A percentile compares a stretch with the other conserved stretches of the same genome.
Evolutionary conservation across 164 flowering plant species (phyloP).

Genomic region (Chloranthus sessilifolius): DNA sequence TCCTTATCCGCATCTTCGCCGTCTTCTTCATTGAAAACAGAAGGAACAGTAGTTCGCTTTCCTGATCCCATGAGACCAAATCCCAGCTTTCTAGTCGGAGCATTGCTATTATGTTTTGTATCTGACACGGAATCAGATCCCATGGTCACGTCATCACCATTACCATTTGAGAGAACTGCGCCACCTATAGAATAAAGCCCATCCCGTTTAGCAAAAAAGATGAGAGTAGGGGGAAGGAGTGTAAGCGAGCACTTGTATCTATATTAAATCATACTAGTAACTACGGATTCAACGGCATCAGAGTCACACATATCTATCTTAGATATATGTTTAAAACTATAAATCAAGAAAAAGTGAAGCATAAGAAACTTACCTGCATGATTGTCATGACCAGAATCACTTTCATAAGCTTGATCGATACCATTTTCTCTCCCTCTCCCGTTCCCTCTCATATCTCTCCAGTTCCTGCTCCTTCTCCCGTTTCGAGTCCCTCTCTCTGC

Average conservation of each 20-base stretch:
- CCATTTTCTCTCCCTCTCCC: constrained; percentile 71
- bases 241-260: no score
- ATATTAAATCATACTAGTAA: no score
- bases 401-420: constrained; percentile 32
- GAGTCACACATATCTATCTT: no score
- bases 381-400: constrained; percentile 27
- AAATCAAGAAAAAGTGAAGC: no score
- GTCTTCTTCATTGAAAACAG: constrained; percentile 90
- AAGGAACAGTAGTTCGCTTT: constrained; percentile 83
- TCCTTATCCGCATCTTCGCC: constrained; percentile 88
- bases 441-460: constrained; percentile 89
- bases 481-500: constrained; percentile 75
- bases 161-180: constrained; percentile 39
- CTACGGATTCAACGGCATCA: no score
- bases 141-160: constrained; percentile 37
- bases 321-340: no score
- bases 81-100: constrained; percentile 71
- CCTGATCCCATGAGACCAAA: constrained; percentile 94
- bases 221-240: no score
- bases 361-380: constrained; percentile 33
- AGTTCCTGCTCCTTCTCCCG: constrained; percentile 71
- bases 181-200: no score
- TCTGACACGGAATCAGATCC: constrained; percentile 35
- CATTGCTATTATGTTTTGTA: constrained; percentile 33
- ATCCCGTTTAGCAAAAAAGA: no score